Evolutionary conservation across 495 filamentous ascomycete species (phyloP), one percentile per base, ranked within the genome.

Genomic region (Penicillium turbatum): DNA sequence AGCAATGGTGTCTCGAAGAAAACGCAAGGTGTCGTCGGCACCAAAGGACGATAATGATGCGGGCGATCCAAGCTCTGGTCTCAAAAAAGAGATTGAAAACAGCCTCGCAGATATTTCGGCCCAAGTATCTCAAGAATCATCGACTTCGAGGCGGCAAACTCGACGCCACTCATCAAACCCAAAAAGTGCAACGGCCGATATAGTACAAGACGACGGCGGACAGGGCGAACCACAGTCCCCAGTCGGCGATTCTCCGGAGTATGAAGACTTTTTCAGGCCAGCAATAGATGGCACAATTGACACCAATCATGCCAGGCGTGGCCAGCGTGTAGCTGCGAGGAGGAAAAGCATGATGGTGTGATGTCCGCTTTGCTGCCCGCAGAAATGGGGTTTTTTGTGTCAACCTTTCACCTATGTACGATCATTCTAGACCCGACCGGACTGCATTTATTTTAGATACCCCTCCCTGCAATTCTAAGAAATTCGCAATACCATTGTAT

Each of bases 281-380:
- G 39, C 40, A 38, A 15, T 29, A n/a, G 16, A 36, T 21, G 48
- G 56, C 6, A 38, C 44, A 42, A 54, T 53, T 8, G 56, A 66
- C 30, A 34, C 41, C 10, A 54, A 26, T 43, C 57, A 65, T 1
- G 41, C 30, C 13, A 60, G 58, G 34, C 66, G 71, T 7, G 63
- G 62, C 12, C 69, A 70, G 29, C 61, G 76, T 26, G 64, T 70
- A 26, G 69, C 71, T 21, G 66, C 72, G 31, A 61, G 78, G 43
- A 68, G 78, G 53, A 74, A 66, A 59, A 81, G 78, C 51, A 81
- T 79, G 77, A 76, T 81, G 72, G 56, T 81, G 41, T 80, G 53
- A 70, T 26, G 41, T 32, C 2, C 12, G 13, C 36, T 31, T 30
- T 49, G 39, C 17, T 34, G 35, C 19, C 9, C 29, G 26, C 36